Evolutionary conservation across 139 green algal genomes (phyloP), one percentile per base, ranked within the genome.

Genomic region (Marvania coccoides): DNA sequence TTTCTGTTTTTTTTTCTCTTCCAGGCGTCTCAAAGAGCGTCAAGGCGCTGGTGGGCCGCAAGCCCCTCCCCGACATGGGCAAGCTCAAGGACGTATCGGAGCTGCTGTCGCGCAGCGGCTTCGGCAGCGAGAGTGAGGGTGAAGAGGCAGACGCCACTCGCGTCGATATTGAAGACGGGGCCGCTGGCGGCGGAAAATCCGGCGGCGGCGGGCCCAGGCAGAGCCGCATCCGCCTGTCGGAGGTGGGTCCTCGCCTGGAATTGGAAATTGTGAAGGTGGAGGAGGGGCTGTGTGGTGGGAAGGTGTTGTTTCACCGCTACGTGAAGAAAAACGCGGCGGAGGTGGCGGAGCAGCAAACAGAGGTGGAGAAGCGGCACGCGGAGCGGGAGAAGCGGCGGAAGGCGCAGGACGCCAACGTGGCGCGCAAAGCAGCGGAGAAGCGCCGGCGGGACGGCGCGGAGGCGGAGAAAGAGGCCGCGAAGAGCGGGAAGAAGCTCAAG

Each of bases 251-350:
- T 5, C 76, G 93, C 10, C 61, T 98, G 69, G 83, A 95, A 70
- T 70, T 97, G 36, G 83, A 95, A 71, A 39, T 98, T 13, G 64
- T 97, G 35, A 98, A 98, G 80, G 81, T 95, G 37, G 88, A 98
- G 76, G 93, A 96, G 81, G 93, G 93, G 2, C 69, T 98, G 68
- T 95, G 87, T 67, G 80, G 78, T 0, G 93, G 93, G 3, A 68
- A 70, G 0, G 91, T 98, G 38, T 74, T 98, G 66, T 97, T 83
- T 81, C 93, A 98, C 81, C 67, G 65, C 39, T 87, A 84, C 68
- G 76, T 93, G 38, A 65, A 76, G 28, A 85, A 86, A 71, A 87
- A 58, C 2, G 47, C 58, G 10, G 76, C 78, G 19, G 83, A 87
- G 39, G 73, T 76, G 47, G 75, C 71, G 19, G 75, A 69, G 62